Percentiles rank a stretch among this genome's conserved stretches.
These are phyloP conservation scores for Aspergillus kassunensis DNA, from an alignment of 495 filamentous ascomycete genomes.

Conservation along the genomic window DNA sequence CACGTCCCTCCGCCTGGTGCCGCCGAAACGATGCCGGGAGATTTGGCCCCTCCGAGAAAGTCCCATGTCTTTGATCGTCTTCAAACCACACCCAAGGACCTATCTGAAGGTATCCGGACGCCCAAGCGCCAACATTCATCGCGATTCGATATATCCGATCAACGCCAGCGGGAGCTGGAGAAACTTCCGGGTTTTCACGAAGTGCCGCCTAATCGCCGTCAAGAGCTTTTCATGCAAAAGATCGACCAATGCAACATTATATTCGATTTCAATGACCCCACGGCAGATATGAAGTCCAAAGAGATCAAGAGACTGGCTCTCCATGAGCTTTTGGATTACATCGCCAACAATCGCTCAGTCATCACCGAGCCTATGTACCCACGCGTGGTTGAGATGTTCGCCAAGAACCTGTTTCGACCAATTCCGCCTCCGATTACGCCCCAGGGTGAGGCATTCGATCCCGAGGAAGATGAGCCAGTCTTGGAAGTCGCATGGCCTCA, in stretches of 20 bases:
- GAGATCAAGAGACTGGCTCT: constrained; percentile 98
- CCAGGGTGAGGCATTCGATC: constrained; percentile 97
- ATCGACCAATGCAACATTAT: constrained; percentile 99
- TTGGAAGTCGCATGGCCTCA: constrained; percentile 99
- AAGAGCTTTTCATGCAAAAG: constrained; percentile 99
- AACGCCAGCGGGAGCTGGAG: constrained; percentile 85
- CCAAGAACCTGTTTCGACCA: constrained; percentile 95
- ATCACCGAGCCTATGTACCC: constrained; percentile 99
- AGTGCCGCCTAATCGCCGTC: constrained; percentile 87
- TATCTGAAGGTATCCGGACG: constrained; percentile 90
- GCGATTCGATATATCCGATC: constrained; percentile 93
- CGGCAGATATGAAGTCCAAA: constrained; percentile 99
- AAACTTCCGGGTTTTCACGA: constrained; percentile 99
- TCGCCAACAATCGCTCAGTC: constrained; percentile 96
- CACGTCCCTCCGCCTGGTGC: constrained; percentile 91
- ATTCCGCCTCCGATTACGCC: constrained; percentile 97
- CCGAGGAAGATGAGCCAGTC: constrained; percentile 97
- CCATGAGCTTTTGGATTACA: constrained; percentile 95
- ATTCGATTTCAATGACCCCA: constrained; percentile 99
- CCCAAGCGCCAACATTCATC: constrained; percentile 97
- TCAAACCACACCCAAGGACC: constrained; percentile 89
- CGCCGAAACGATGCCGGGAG: constrained; percentile 96
- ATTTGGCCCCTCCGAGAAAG: constrained; percentile 94
- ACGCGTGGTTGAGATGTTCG: constrained; percentile 97
- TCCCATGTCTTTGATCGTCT: constrained; percentile 86